A percentile compares a stretch with the other conserved stretches of the same genome.
Evolutionary conservation across 106 monocot species (phyloP).

Genomic region (Iris macrosiphon): DNA sequence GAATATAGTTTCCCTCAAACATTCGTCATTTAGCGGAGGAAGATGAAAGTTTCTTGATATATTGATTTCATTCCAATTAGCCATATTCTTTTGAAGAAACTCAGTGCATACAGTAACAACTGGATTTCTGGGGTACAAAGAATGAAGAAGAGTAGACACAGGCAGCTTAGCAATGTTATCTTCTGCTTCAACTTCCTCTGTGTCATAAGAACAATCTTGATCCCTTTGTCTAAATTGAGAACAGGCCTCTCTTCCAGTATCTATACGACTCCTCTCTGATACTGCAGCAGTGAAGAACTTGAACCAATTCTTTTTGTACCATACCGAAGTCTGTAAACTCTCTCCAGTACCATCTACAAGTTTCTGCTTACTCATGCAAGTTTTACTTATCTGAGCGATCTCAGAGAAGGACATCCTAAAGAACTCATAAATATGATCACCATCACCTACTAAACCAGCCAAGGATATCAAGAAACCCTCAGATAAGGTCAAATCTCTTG

Average conservation of each 20-base stretch:
- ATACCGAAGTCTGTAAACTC: neutral
- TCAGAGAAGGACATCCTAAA: constrained; percentile 25
- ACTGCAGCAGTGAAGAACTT: constrained; percentile 49
- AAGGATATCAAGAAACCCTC: constrained; percentile 75
- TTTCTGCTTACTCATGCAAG: constrained; percentile 4
- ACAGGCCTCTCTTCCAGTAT: neutral
- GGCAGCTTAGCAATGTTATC: neutral
- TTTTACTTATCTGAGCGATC: constrained; percentile 14
- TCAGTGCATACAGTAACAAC: constrained; percentile 44
- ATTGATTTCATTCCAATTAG: constrained; percentile 57
- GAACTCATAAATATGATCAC: constrained; percentile 42
- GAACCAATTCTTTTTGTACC: constrained; percentile 40
- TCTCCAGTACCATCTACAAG: constrained; percentile 8
- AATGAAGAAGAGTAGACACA: neutral
- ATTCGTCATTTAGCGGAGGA: constrained; percentile 81
- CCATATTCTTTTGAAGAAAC: constrained; percentile 32
- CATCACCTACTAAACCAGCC: constrained; percentile 61
- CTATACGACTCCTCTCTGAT: constrained; percentile 16
- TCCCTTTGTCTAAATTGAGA: neutral
- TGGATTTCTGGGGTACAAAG: constrained; percentile 47
- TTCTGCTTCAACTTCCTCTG: neutral
- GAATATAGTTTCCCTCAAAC: constrained; percentile 54
- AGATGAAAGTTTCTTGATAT: constrained; percentile 59
- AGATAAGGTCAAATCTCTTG: constrained; percentile 62
- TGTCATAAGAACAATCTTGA: constrained; percentile 1